phyloP scores from a whole-genome alignment of 306 rosid genomes.

The Dalbergia cultrata region DNA sequence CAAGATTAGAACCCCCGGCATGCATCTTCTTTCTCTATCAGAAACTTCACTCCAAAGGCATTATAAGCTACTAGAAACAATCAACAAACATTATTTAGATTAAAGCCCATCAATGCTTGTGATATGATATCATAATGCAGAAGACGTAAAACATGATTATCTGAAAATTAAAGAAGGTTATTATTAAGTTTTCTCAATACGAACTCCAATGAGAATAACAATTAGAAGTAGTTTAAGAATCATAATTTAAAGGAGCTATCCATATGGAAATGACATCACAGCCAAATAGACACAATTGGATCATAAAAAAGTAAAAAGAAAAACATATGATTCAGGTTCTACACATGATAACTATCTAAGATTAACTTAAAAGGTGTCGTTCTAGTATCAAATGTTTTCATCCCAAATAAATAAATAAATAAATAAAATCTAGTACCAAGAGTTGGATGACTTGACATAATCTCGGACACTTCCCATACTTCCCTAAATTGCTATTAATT shows the following conservation, averaged over 20 bases:
- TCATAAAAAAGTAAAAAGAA: not conserved
- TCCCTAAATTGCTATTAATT: not conserved
- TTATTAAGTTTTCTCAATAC: not conserved
- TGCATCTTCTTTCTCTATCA: conserved; percentile 35
- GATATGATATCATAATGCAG: not conserved
- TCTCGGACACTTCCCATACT: not conserved
- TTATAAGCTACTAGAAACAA: not conserved
- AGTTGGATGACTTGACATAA: not conserved
- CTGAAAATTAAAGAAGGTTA: not conserved
- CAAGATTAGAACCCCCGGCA: not conserved
- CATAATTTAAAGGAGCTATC: not conserved
- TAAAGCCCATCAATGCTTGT: not conserved
- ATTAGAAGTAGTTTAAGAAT: conserved; percentile 12
- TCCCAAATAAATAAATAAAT: not conserved
- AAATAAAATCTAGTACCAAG: not conserved
- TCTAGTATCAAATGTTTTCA: not conserved
- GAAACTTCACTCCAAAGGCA: conserved; percentile 38
- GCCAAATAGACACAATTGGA: not conserved
- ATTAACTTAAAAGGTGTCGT: not conserved
- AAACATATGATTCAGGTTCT: not conserved
- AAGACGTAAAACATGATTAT: conserved; percentile 12
- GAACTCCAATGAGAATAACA: not conserved
- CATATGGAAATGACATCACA: conserved; percentile 16
- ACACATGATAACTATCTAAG: not conserved
- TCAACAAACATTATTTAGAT: not conserved